A percentile compares a stretch with the other conserved stretches of the same genome.
Evolutionary conservation across 2,329 filamentous ascomycete species (phyloP).

Genomic region (Didymella pomorum): DNA sequence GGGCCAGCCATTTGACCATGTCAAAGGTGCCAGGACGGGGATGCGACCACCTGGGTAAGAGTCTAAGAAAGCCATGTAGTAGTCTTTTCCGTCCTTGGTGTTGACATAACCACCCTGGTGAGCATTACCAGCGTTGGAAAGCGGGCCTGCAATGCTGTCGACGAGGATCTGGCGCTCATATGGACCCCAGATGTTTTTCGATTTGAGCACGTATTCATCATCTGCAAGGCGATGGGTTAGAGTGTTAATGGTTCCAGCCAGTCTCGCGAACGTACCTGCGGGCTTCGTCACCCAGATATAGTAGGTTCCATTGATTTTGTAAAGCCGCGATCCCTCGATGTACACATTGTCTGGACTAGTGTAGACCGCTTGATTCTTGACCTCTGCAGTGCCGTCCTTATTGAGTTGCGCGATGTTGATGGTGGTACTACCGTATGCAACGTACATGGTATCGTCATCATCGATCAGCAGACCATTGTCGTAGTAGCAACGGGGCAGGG

Average conservation of each 20-base stretch:
- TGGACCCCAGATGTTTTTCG: slow-evolving; percentile 61
- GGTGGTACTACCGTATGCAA: slow-evolving; percentile 61
- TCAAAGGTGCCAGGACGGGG: slow-evolving; percentile 65
- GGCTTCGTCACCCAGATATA: slow-evolving; percentile 63
- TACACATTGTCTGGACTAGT: slow-evolving; percentile 46
- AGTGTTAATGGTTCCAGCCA: too few relatives aligned
- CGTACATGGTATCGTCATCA: slow-evolving; percentile 66
- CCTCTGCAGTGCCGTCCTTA: slow-evolving; percentile 57
- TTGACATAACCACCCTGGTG: slow-evolving; percentile 67
- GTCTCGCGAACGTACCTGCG: slow-evolving; percentile 35
- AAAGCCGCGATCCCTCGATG: slow-evolving; percentile 64
- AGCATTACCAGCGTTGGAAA: slow-evolving; percentile 56
- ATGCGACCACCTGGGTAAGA: slow-evolving; percentile 65
- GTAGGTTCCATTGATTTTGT: slow-evolving; percentile 65
- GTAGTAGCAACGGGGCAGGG: slow-evolving; percentile 61
- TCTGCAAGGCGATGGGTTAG: not conserved
- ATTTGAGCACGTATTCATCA: slow-evolving; percentile 60
- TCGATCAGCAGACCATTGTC: slow-evolving; percentile 67
- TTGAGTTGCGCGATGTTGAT: slow-evolving; percentile 62
- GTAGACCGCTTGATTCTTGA: slow-evolving; percentile 58
- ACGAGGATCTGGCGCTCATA: slow-evolving; percentile 59
- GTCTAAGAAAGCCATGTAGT: slow-evolving; percentile 66
- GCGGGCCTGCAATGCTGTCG: slow-evolving; percentile 53
- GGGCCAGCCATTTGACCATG: slow-evolving; percentile 62
- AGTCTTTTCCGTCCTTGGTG: slow-evolving; percentile 63